Conservation (phyloP, 225 moss, liverwort and hornwort species). For the Neckera pumila region DNA sequence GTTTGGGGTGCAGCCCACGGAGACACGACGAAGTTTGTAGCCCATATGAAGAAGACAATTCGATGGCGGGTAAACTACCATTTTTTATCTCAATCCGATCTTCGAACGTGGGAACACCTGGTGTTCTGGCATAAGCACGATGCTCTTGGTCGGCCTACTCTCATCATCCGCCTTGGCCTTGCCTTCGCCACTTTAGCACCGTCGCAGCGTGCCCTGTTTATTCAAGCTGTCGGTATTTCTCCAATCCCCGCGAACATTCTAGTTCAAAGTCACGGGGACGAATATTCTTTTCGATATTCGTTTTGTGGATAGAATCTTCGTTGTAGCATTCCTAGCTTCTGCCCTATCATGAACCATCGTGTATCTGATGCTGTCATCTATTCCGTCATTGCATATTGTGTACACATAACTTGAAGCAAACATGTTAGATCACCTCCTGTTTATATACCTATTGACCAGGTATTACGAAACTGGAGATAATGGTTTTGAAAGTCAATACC, state of each 20-base stretch:
- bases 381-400: neutral
- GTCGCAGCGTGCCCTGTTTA: slow-evolving; percentile 61
- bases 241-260: neutral
- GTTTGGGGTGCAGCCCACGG: slow-evolving; percentile 57
- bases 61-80: slow-evolving; percentile 65
- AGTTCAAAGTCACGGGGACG: neutral
- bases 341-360: neutral
- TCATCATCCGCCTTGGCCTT: slow-evolving; percentile 73
- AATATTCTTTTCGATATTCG: neutral
- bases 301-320: neutral
- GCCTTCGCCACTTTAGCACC: slow-evolving; percentile 52
- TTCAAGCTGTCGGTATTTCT: slow-evolving; percentile 74
- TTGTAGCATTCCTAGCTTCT: neutral
- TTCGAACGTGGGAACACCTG: slow-evolving; percentile 50
- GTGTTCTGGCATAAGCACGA: slow-evolving; percentile 79
- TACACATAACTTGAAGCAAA: neutral
- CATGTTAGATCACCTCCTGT: neutral
- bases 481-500: neutral
- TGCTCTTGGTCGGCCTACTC: slow-evolving; percentile 41
- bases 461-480: neutral
- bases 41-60: slow-evolving; percentile 50
- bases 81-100: slow-evolving; percentile 54
- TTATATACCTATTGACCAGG: neutral
- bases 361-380: neutral
- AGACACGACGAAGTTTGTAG: slow-evolving; percentile 42